Evolutionary conservation across 2,329 filamentous ascomycete species (phyloP), one percentile per base, ranked within the genome.

Genomic region (Dryadomyces quercus-mongolicae): DNA sequence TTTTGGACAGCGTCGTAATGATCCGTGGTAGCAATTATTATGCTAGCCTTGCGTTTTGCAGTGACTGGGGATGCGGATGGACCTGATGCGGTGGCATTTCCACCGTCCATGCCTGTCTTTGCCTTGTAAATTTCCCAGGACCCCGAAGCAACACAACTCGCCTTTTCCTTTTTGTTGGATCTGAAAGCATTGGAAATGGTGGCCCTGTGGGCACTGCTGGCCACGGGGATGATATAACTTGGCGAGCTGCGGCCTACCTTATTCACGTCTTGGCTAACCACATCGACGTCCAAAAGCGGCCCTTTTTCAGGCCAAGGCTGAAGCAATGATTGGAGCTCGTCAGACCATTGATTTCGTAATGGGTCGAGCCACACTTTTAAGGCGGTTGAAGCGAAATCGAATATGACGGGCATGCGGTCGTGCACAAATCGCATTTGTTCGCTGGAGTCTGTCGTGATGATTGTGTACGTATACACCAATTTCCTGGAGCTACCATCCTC

Each of bases 181-280:
- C 81, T 86, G 8, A 97, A 97, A 73, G 95, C 96, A 62, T 95
- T 95, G 48, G 86, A 87, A 67, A 97, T 97, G 60, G 93, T 96
- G 51, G 78, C 82, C 71, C 94, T 96, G 67, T 96, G 96, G 63
- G 91, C 86, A 59, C 81, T 84, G 68, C 87, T 94, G 62, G 87
- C 78, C 38, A 96, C 71, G 0, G 92, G 92, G 1, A 95, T 73
- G 47, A 96, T 77, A 63, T 96, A 95, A 0, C 77, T 78, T 0
- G 88, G 82, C 20, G 87, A 94, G 66, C 95, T 87, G 61, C 95
- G 95, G 6, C 92, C 91, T 0, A 95, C 91, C 70, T 95, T 97
- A 0, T 91, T 91, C 0, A 97, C 92, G 4, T 93, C 91, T 65
- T 88, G 87, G 62, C 77, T 82, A 2, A 98, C 93, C 0, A 86